These are phyloP conservation scores for Tricladium varicosporioides DNA, from an alignment of 2,329 filamentous ascomycete genomes.

Conservation along the genomic window DNA sequence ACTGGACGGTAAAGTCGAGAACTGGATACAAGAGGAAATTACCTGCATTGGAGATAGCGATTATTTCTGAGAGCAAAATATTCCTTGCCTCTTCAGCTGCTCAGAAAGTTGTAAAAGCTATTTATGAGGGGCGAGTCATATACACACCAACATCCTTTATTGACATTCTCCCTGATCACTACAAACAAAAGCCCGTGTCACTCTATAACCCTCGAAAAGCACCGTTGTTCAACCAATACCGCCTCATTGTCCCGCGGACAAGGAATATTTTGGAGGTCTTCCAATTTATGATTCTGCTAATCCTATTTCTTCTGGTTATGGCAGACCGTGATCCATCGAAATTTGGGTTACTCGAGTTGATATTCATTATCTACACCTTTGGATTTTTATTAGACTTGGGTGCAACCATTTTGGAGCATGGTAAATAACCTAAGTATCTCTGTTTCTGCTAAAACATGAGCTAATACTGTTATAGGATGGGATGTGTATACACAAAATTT, in stretches of 20 bases:
- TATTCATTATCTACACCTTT: slow-evolving; percentile 71
- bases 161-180: slow-evolving; percentile 81
- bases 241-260: slow-evolving; percentile 77
- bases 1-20: slow-evolving; percentile 42
- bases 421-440: slow-evolving; percentile 36
- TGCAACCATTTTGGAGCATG: slow-evolving; percentile 24
- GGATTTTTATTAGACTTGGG: slow-evolving; percentile 56
- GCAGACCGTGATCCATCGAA: slow-evolving; percentile 56
- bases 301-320: slow-evolving; percentile 73
- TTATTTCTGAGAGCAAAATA: slow-evolving; percentile 76
- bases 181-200: slow-evolving; percentile 79
- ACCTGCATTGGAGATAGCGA: slow-evolving; percentile 79
- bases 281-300: slow-evolving; percentile 69
- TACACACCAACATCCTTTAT: slow-evolving; percentile 81
- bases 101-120: slow-evolving; percentile 78
- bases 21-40: slow-evolving; percentile 48
- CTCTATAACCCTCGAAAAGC: slow-evolving; percentile 76
- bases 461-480: slow-evolving; percentile 44
- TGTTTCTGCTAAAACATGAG: too few relatives aligned
- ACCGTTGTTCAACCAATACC: slow-evolving; percentile 79
- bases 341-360: slow-evolving; percentile 57
- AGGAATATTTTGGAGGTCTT: slow-evolving; percentile 71
- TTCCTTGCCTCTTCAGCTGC: slow-evolving; percentile 77
- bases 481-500: slow-evolving; percentile 83
- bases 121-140: slow-evolving; percentile 76